phyloP scores from a whole-genome alignment of 371 early-diverging fungal genomes.

The Apophysomyces variabilis region DNA sequence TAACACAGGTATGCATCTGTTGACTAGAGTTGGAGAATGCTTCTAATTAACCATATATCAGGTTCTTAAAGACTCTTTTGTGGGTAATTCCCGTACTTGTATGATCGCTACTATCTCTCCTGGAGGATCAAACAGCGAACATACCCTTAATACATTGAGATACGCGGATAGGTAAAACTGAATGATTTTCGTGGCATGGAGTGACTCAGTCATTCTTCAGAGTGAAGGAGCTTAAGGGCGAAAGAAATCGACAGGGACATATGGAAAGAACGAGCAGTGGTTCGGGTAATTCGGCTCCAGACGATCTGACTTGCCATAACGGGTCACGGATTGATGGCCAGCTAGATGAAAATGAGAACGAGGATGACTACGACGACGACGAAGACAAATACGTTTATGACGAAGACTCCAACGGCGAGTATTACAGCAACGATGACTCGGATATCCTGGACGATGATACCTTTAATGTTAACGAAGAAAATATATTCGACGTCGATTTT shows the following conservation, averaged over 20 bases:
- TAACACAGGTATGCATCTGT: constrained; percentile 78
- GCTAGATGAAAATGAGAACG: constrained; percentile 22
- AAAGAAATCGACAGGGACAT: constrained; percentile 28
- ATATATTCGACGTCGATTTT: constrained; percentile 47
- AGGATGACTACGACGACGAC: constrained; percentile 26
- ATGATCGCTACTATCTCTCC: constrained; percentile 98
- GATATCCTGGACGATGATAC: constrained; percentile 27
- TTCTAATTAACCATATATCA: constrained; percentile 13
- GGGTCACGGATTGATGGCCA: constrained; percentile 12
- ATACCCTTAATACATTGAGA: constrained; percentile 97
- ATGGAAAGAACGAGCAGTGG: constrained; percentile 19
- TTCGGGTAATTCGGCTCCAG: constrained; percentile 6
- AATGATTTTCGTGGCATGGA: not conserved
- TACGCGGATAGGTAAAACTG: constrained; percentile 89
- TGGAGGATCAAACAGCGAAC: constrained; percentile 90
- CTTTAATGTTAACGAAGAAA: constrained; percentile 30
- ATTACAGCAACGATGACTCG: constrained; percentile 30
- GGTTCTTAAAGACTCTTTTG: constrained; percentile 97
- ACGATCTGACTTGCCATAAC: constrained; percentile 19
- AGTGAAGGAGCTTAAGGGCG: constrained; percentile 84
- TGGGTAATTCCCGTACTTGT: constrained; percentile 96
- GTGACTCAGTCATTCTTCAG: constrained; percentile 34
- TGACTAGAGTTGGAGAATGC: not conserved
- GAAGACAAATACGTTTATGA: constrained; percentile 39
- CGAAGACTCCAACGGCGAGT: constrained; percentile 24